Percentiles rank a stretch among this genome's conserved stretches.
These are phyloP conservation scores for Catunica adiposa DNA, from an alignment of 2,329 filamentous ascomycete genomes.

Conservation along the genomic window DNA sequence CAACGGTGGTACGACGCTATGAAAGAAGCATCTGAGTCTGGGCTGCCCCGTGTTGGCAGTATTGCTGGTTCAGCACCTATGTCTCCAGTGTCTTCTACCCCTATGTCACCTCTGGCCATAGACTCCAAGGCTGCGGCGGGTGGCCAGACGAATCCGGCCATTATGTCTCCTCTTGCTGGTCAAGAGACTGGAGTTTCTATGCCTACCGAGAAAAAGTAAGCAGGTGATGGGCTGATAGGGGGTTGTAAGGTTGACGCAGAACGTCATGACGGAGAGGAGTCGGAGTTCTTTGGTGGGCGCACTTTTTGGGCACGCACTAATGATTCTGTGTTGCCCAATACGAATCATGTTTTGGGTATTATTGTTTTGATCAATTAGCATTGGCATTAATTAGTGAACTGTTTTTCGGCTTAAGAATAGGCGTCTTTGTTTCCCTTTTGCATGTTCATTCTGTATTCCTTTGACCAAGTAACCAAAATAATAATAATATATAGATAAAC, in stretches of 20 bases:
- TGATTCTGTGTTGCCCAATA: no score
- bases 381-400: no score
- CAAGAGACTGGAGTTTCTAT: slow-evolving; percentile 15
- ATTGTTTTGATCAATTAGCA: no score
- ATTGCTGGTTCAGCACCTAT: slow-evolving; percentile 19
- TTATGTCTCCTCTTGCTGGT: slow-evolving; percentile 12
- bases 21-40: slow-evolving; percentile 38
- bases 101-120: slow-evolving; percentile 16
- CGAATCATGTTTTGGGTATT: no score
- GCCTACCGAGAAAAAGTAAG: slow-evolving; percentile 1
- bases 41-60: slow-evolving; percentile 19
- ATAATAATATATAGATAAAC: no score
- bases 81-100: slow-evolving; percentile 21
- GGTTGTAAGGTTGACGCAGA: background rate
- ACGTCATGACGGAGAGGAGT: background rate
- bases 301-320: background rate
- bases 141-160: slow-evolving; percentile 14
- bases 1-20: slow-evolving; percentile 74
- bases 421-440: no score
- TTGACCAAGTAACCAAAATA: no score
- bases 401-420: no score
- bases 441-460: no score
- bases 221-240: background rate
- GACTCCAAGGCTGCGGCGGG: slow-evolving; percentile 15
- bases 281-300: background rate